Base-by-base conservation (phyloP, 768 basidiomycete species). In the Mrakia blollopis region DNA sequence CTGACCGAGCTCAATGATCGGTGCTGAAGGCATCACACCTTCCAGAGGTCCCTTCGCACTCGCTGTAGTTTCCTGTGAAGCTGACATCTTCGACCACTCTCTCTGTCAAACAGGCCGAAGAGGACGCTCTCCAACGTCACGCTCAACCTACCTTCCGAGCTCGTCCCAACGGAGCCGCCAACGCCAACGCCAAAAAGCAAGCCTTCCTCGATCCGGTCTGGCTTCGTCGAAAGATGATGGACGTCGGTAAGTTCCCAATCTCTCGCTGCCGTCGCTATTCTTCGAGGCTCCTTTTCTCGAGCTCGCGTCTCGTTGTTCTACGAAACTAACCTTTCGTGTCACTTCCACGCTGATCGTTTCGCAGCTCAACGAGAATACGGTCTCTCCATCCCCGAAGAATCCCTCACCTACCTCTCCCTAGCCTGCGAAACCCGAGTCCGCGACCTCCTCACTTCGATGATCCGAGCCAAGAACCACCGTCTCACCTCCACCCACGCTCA, bases 361-460 rank as follows among this genome's bases (percentile, higher is more conserved):
- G 7, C 60, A 68, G 72, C 72, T 5, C 28, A 30, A 0, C n/a
- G 39, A 37, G 61, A 69, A 35, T 65, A 77, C 44, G 60, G 44
- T 9, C 63, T 77, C 23, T 28, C 44, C 39, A 54, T 77, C 70
- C 88, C 91, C 0, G 90, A 92, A 61, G 91, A 92, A 78, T 83
- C 89, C 0, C 87, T 91, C 23, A 89, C 89, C 80, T 94, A 93
- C 83, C 84, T 94, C 63, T 91, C 92, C 0, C 87, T 93, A 35
- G 91, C 92, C 4, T 86, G 93, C 2, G 90, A 92, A 30, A 87
- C 88, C 25, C 74, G 78, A 16, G 23, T 76, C 3, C 62, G 75
- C 30, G 74, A 78, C 44, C 80, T 80, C 13, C 77, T 81, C 60
- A 74, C 72, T 0, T 68, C 79, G 18, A 79, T 81, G 54, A 79